phyloP scores from a whole-genome alignment of 1,284 basidiomycete species.

The Pholiota adiposa region DNA sequence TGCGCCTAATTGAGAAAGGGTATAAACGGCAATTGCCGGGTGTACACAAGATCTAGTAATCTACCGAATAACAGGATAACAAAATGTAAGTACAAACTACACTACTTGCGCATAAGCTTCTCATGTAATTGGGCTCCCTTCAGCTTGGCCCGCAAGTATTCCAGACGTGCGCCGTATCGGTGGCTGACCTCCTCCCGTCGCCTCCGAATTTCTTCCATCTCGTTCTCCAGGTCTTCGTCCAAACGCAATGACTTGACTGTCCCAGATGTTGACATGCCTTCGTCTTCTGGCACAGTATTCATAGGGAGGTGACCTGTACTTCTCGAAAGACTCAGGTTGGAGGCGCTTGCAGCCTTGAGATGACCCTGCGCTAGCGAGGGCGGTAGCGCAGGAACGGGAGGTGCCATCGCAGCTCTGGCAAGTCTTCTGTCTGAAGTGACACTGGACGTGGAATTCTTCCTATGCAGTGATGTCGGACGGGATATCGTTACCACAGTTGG shows the following conservation, averaged over 20 bases:
- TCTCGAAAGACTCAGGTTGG: constrained; percentile 42
- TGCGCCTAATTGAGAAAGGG: constrained; percentile 15
- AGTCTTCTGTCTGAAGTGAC: constrained; percentile 34
- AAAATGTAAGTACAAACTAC: constrained; percentile 9
- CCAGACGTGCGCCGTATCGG: constrained; percentile 68
- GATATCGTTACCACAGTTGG: constrained; percentile 27
- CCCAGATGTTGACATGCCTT: constrained; percentile 36
- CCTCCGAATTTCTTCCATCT: constrained; percentile 66
- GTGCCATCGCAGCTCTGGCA: constrained; percentile 24
- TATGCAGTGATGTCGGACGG: constrained; percentile 36
- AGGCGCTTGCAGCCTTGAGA: constrained; percentile 37
- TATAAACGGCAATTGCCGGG: constrained; percentile 27
- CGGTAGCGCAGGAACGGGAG: constrained; percentile 41
- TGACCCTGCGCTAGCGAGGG: constrained; percentile 32
- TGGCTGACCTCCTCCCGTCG: constrained; percentile 64
- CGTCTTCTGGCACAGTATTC: constrained; percentile 53
- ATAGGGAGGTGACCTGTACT: constrained; percentile 54
- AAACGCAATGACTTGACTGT: constrained; percentile 35
- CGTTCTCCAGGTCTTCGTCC: constrained; percentile 44
- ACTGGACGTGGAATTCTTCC: constrained; percentile 45
- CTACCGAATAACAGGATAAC: constrained; percentile 20
- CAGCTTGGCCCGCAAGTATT: constrained; percentile 70
- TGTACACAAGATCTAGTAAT: constrained; percentile 30
- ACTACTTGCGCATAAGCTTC: constrained; percentile 59
- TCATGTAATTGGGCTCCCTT: constrained; percentile 78